Conservation (phyloP, 768 basidiomycete species). For the Candolleomyces efflorescens region DNA sequence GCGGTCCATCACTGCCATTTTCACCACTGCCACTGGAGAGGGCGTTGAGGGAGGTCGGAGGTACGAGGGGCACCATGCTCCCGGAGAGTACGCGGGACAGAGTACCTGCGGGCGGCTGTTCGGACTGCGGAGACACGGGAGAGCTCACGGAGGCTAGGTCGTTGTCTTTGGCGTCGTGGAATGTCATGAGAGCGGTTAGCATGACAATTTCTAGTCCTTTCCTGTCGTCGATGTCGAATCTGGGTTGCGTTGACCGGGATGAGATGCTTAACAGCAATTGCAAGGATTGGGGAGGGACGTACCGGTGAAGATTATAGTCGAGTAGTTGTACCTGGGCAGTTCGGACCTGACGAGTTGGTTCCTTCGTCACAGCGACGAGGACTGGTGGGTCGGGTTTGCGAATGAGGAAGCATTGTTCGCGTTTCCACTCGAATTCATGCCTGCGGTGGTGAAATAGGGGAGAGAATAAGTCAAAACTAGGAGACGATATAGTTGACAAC, state of each 20-base stretch:
- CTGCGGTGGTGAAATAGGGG: constrained; percentile 29
- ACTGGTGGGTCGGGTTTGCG: constrained; percentile 88
- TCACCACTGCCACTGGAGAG: constrained; percentile 9
- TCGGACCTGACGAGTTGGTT: constrained; percentile 61
- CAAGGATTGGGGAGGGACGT: constrained; percentile 8
- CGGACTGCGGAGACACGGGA: neutral
- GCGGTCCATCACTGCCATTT: constrained; percentile 2
- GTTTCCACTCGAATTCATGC: constrained; percentile 83
- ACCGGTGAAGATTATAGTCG: constrained; percentile 84
- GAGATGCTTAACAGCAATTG: neutral
- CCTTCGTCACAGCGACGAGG: constrained; percentile 77
- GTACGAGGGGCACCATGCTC: too few relatives aligned
- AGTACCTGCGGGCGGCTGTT: constrained; percentile 4
- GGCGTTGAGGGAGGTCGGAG: too few relatives aligned
- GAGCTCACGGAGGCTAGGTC: constrained; percentile 33
- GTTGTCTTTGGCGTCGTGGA: constrained; percentile 64
- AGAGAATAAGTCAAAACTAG: constrained; percentile 3
- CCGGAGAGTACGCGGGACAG: too few relatives aligned
- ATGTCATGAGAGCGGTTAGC: constrained; percentile 70
- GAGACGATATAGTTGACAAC: constrained; percentile 23
- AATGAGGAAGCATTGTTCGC: constrained; percentile 78
- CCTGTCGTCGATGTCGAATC: constrained; percentile 81
- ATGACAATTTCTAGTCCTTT: constrained; percentile 85
- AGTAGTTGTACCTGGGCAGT: constrained; percentile 69
- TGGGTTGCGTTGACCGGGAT: constrained; percentile 19